phyloP scores from a whole-genome alignment of 768 basidiomycete species.

The Podaxis sp. region DNA sequence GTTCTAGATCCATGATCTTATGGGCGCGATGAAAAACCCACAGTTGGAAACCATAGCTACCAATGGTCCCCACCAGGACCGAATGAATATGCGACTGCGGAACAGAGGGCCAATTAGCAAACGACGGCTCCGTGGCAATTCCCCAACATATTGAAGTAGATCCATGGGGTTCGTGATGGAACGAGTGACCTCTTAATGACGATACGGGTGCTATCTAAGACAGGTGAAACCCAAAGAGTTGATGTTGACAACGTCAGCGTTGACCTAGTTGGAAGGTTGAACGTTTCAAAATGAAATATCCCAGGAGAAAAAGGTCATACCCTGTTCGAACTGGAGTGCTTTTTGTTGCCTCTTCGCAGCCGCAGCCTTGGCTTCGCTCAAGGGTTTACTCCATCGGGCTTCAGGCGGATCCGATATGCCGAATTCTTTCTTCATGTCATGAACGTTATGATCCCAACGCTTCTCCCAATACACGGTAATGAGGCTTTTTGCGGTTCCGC shows the following conservation, averaged over 20 bases:
- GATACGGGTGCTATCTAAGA: constrained; percentile 1
- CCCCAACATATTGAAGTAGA: background rate
- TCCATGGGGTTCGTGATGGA: background rate
- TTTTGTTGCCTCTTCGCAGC: constrained; percentile 32
- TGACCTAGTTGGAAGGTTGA: constrained; percentile 2
- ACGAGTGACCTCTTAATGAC: background rate
- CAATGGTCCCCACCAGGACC: background rate
- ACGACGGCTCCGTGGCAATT: constrained; percentile 2
- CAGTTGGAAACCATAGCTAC: background rate
- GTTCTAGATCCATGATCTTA: background rate
- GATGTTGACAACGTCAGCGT: constrained; percentile 1
- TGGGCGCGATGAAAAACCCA: background rate
- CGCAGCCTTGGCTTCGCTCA: constrained; percentile 61
- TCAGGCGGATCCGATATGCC: constrained; percentile 84
- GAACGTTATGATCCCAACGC: constrained; percentile 82
- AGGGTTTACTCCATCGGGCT: constrained; percentile 65
- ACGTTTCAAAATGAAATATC: background rate
- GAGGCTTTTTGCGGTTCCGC: constrained; percentile 69
- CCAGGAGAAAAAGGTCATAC: background rate
- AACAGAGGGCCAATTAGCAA: background rate
- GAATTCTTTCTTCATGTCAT: constrained; percentile 81
- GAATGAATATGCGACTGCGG: constrained; percentile 4
- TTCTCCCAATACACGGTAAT: constrained; percentile 97
- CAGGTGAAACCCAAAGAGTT: background rate
- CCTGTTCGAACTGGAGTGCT: background rate